These are phyloP conservation scores for Rhizopogon rudus DNA, from an alignment of 768 basidiomycete species.

Conservation along the genomic window DNA sequence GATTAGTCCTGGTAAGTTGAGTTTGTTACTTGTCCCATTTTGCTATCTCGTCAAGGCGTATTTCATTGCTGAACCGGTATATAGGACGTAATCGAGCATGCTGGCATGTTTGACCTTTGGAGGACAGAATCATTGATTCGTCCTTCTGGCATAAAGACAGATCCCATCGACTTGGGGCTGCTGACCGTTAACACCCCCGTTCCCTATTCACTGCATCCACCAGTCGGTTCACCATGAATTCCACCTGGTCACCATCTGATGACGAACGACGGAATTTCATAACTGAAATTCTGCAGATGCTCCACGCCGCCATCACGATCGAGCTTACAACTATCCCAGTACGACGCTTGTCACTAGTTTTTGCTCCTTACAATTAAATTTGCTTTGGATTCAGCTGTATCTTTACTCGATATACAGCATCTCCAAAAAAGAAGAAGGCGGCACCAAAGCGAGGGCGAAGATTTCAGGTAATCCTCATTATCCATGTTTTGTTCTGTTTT, in stretches of 20 bases:
- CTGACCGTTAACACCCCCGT: neutral
- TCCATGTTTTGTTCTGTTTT: neutral
- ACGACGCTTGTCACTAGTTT: neutral
- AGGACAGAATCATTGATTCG: too few relatives aligned
- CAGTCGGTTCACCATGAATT: neutral
- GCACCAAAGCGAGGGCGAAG: neutral
- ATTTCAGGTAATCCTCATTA: neutral
- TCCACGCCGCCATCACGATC: neutral
- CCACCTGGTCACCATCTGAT: neutral
- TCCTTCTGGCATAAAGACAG: neutral
- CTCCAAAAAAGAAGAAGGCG: neutral
- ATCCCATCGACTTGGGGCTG: neutral
- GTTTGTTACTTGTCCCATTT: too few relatives aligned
- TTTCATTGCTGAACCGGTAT: neutral
- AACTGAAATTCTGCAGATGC: neutral
- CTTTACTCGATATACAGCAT: slow-evolving; percentile 6
- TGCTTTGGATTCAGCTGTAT: neutral
- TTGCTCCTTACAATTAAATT: too few relatives aligned
- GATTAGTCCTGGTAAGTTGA: too few relatives aligned
- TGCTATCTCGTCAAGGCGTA: neutral
- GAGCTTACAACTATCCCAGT: slow-evolving; percentile 5
- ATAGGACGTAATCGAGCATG: neutral
- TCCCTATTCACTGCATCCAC: too few relatives aligned
- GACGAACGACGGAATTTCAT: neutral
- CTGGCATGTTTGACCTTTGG: too few relatives aligned